Evolutionary conservation across 2,329 filamentous ascomycete genomes (phyloP), one percentile per base, ranked within the genome.

Genomic region (Cladophialophora carrionii): DNA sequence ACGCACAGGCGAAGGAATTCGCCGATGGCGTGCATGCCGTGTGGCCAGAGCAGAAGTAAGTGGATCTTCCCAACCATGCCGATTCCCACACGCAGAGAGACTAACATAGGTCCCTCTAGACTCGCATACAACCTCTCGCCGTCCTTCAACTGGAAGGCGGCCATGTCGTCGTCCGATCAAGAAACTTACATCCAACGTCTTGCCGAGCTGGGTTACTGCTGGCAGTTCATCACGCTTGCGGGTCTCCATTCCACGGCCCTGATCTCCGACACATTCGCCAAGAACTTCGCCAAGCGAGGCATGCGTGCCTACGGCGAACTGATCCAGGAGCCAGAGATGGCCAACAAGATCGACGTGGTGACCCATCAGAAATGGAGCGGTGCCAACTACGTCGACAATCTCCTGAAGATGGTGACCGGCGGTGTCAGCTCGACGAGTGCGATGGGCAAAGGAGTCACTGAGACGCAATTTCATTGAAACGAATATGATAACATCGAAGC

Each of bases 221-320:
- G 95, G 95, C 95, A 99, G 80, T 99, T 99, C 84, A 99, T 99
- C 83, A 99, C 95, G n/a, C 87, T 99, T 54, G 95, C 94, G 4
- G 95, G 95, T 72, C 85, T 99, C 76, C 95, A 99, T 84, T 96
- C 92, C 68, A 97, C 92, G 3, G 95, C 94, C 43, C 87, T 99
- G 60, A 96, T 96, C 81, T 89, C 89, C 74, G 88, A 98, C 80
- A 87, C 89, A 69, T 99, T 99, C 80, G 88, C 92, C 66, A 86
- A 87, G 76, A 91, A 91, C 56, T 99, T 90, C 78, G 84, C 89
- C 63, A 82, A 87, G 77, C 82, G 89, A 66, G 94, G 94, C 63
- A 99, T 99, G 94, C 88, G 93, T 63, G 95, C 94, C 14, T 99
- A 98, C 78, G 94, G 94, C 76, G 93, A 98, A 83, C 85, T 97